These are phyloP conservation scores for Penicillium sp. DNA, from an alignment of 2,329 filamentous ascomycete genomes.

Conservation along the genomic window DNA sequence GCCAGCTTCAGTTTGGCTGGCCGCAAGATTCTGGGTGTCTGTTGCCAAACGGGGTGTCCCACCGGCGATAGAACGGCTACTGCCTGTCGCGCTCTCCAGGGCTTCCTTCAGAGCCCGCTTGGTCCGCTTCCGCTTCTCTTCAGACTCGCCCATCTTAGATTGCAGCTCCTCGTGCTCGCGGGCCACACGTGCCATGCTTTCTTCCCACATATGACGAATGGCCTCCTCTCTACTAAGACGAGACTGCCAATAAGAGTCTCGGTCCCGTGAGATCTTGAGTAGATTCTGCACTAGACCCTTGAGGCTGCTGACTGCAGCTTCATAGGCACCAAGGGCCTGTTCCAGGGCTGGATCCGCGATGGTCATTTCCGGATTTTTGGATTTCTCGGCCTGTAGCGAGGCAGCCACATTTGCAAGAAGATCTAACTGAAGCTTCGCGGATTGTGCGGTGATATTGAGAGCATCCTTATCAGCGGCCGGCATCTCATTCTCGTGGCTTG, in stretches of 20 bases:
- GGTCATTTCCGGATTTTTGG: constrained; percentile 66
- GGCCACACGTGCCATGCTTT: constrained; percentile 97
- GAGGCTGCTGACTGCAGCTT: constrained; percentile 83
- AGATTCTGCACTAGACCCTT: constrained; percentile 82
- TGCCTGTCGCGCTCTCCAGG: constrained; percentile 58
- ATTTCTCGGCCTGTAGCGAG: constrained; percentile 72
- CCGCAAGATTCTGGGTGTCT: constrained; percentile 31
- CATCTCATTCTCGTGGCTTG: constrained; percentile 71
- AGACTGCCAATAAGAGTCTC: constrained; percentile 96
- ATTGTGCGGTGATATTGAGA: constrained; percentile 95
- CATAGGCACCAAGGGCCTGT: constrained; percentile 80
- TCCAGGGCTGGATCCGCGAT: constrained; percentile 75
- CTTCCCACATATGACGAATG: constrained; percentile 95
- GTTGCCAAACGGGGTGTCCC: constrained; percentile 27
- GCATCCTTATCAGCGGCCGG: constrained; percentile 81
- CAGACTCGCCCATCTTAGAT: constrained; percentile 80
- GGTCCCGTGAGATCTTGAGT: constrained; percentile 86
- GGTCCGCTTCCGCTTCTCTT: constrained; percentile 83
- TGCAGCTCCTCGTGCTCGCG: constrained; percentile 91
- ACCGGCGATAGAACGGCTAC: constrained; percentile 39
- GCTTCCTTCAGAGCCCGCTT: constrained; percentile 88
- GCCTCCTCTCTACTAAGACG: constrained; percentile 87
- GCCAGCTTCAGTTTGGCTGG: constrained; percentile 34
- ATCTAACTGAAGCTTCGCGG: constrained; percentile 87
- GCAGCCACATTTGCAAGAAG: constrained; percentile 80